Evolutionary conservation across 257 asterid species (phyloP), one percentile per base, ranked within the genome.

Genomic region (Datura wrightii): DNA sequence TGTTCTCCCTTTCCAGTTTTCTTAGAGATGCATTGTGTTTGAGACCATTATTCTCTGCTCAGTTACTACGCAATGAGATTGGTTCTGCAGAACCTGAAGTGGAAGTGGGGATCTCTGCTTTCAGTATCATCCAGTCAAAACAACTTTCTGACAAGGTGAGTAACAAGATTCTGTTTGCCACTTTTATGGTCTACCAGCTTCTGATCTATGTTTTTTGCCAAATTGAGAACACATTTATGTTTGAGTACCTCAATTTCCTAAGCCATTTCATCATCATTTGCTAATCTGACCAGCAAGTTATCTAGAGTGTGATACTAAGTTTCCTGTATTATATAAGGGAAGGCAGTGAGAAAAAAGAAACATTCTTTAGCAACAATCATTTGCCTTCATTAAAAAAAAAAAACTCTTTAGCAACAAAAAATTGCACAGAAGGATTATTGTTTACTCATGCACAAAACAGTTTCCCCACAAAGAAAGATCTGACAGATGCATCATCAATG

Each of bases 111-210:
- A 46, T 87, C 85, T 88, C 88, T 37, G 80, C 91, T 85, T 84
- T 84, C 86, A 72, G 72, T 59, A 81, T 82, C 71, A 60, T 80
- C 87, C 88, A 84, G 72, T 67, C 88, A 79, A 83, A 84, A 46
- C 60, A 87, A 63, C 65, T 81, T 69, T 52, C 70, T 54, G 83
- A 81, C 48, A 74, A 88, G 65, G 97, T 92, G 89, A 88, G 92
- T 16, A 13, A 48, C 65, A 62, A 44, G 42, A 50, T 13, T 50
- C 62, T 83, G 63, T 31, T 53, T 66, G 41, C 69, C 79, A 55
- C 46, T 52, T 52, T 67, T 41, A 62, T 69, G 79, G 34, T 41
- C 37, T 82, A 41, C 59, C 84, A 60, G 34, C 63, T 53, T 31
- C 53, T 24, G 24, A 63, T 44, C 62, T 48, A 42, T 82, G 37